Evolutionary conservation across 345 rosid species (phyloP).

Genomic region (Eucalyptus guilfoylei): DNA sequence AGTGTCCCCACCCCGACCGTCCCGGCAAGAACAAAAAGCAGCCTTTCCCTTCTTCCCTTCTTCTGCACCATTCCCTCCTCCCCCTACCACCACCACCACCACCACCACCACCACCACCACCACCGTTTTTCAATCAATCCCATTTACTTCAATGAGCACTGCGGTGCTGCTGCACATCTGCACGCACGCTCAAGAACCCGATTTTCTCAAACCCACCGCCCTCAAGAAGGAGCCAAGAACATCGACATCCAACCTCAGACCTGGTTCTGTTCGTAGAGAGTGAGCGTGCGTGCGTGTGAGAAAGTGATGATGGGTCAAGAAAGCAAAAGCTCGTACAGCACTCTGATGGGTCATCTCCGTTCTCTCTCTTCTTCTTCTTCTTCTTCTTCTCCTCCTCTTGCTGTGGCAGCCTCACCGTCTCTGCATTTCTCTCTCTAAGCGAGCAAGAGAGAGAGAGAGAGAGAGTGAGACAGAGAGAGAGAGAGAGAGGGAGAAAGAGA

Average conservation of each 20-base stretch:
- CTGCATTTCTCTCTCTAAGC: background rate
- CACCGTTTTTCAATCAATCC: background rate
- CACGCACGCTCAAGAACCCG: background rate
- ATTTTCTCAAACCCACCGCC: background rate
- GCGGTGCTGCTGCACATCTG: background rate
- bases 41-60: background rate
- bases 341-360: background rate
- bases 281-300: background rate
- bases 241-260: background rate
- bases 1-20: background rate
- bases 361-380: background rate
- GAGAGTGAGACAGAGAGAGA: background rate
- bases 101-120: fast-evolving
- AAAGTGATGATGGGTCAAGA: background rate
- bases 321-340: background rate
- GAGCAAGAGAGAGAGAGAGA: background rate
- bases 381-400: background rate
- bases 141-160: background rate
- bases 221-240: background rate
- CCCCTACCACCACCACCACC: background rate
- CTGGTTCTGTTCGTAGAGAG: background rate
- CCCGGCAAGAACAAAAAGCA: conserved; percentile 4
- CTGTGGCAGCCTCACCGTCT: background rate
- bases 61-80: background rate
- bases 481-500: background rate